Base-by-base conservation (phyloP, 139 green algal species). In the Desmodesmus armatus region DNA sequence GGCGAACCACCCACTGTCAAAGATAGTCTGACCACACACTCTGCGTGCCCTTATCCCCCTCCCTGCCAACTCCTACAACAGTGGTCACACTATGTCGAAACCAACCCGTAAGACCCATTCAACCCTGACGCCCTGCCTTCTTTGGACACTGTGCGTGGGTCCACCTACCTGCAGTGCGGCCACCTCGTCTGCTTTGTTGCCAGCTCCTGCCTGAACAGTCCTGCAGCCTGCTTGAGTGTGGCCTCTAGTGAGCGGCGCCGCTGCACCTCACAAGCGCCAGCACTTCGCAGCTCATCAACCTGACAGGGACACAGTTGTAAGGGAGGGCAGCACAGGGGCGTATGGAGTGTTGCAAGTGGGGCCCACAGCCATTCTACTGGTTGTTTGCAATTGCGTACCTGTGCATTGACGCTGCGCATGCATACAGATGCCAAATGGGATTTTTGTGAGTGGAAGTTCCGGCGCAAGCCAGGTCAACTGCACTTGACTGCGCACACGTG, bases 171-270 rank as follows among this genome's bases (percentile, higher is more conserved):
- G n/a, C 69, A 92, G 76, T 51, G 55, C 53, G 11, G 76, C 79
- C 53, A 94, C 85, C 73, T 92, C 87, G 41, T 89, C 80, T n/a
- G 86, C 85, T 95, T 95, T 35, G 90, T 87, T 5, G 80, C 76
- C 51, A 95, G 87, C 87, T 95, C 92, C 1, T 86, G 73, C 73
- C 92, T 94, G 86, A 93, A 95, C 37, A 94, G 79, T 25, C 85
- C 62, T 3, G 91, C 90, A 27, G 93, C 89, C 67, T 94, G 88
- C 2, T 87, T 80, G 23, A 95, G 83, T 0, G 91, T 89, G 5
- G 70, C 75, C 78, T 96, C 93, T 41, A 93, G 67, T 66, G 92
- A 88, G 1, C 29, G 44, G 11, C 92, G 89, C 60, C 87, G 80
- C 44, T 72, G 63, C 0, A 85, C 79, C 87, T 94, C 90, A 0